Base-by-base conservation (phyloP, 1,139 yeast genomes). In the Taphrina pruni region DNA sequence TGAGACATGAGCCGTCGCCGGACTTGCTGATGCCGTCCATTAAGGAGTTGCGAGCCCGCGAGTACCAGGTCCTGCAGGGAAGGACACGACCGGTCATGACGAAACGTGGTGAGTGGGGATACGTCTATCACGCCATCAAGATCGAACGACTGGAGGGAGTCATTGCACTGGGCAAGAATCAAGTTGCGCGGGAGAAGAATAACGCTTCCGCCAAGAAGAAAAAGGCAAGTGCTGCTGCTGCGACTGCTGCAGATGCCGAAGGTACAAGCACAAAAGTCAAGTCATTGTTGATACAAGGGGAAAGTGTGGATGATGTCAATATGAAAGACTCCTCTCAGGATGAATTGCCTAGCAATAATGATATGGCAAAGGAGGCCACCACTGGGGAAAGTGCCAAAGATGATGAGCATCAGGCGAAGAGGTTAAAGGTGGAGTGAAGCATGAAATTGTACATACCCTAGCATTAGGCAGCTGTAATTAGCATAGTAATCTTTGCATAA, bases 31-130 rank as follows among this genome's bases (percentile, higher is more conserved):
- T 96, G 0, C 97, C 97, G 5, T 85, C 92, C 1, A 86, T 95
- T 39, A 82, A 85, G 71, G 97, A 93, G 77, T 86, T 96, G 0
- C 83, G 91, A 71, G 96, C 90, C 8, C 85, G 97, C 72, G 88
- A 88, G 65, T 91, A 89, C 77, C 99, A 94, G 79, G 92, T 97
- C 3, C 86, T 94, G 39, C 92, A 96, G 12, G 99, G 99, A 7
- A 87, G 96, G 77, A 82, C 94, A 77, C 99, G 95, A 78, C 99
- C 99, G 0, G 79, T 88, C 71, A 95, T 94, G 99, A 90, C 97
- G 0, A 88, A 89, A 84, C 84, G 91, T 76, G 93, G 97, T 2
- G 94, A 88, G 70, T 98, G 98, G 65, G 99, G 99, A 0, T 94
- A 87, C 77, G 78, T 94, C 1, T 81, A 39, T 39, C 67, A 83